A percentile compares a stretch with the other conserved stretches of the same genome.
Conservation (phyloP, 2,329 filamentous ascomycete genomes). For the Exophiala xenobiotica region DNA sequence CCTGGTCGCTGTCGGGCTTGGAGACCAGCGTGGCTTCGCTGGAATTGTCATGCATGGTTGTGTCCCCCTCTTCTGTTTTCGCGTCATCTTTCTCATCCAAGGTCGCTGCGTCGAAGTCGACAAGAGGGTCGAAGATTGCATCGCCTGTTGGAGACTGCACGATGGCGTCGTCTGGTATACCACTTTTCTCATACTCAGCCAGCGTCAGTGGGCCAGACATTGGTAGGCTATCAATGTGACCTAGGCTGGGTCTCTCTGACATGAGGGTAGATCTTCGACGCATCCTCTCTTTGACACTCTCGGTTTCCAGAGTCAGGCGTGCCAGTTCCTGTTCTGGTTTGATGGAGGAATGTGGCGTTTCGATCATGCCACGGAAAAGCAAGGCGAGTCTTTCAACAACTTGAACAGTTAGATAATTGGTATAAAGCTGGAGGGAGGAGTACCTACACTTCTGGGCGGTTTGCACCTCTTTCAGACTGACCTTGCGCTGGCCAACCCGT, state of each 20-base stretch:
- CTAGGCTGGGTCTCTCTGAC: constrained; percentile 30
- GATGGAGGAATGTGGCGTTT: constrained; percentile 60
- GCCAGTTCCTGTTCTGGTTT: constrained; percentile 75
- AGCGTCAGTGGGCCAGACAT: constrained; percentile 21
- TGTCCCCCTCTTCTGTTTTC: constrained; percentile 3
- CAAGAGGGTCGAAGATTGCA: background rate
- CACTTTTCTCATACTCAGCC: constrained; percentile 12
- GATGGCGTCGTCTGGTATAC: constrained; percentile 4
- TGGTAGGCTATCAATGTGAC: constrained; percentile 22
- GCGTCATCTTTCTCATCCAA: constrained; percentile 8
- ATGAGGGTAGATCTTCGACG: constrained; percentile 46
- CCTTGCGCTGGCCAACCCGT: constrained; percentile 70
- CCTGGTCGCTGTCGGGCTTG: constrained; percentile 30
- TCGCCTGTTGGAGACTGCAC: constrained; percentile 15
- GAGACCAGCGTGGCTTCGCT: constrained; percentile 45
- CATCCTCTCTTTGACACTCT: constrained; percentile 54
- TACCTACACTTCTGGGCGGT: constrained; percentile 71
- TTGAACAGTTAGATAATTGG: constrained; percentile 40
- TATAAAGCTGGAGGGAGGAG: constrained; percentile 12
- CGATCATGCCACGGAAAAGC: constrained; percentile 70
- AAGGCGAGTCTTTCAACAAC: constrained; percentile 71
- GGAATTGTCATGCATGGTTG: constrained; percentile 26
- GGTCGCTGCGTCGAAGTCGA: background rate
- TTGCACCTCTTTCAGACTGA: constrained; percentile 59
- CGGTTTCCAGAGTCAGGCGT: constrained; percentile 70